A percentile compares a stretch with the other conserved stretches of the same genome.
phyloP scores from a whole-genome alignment of 2,329 filamentous ascomycete species.

The Phaeosphaeria sp. region DNA sequence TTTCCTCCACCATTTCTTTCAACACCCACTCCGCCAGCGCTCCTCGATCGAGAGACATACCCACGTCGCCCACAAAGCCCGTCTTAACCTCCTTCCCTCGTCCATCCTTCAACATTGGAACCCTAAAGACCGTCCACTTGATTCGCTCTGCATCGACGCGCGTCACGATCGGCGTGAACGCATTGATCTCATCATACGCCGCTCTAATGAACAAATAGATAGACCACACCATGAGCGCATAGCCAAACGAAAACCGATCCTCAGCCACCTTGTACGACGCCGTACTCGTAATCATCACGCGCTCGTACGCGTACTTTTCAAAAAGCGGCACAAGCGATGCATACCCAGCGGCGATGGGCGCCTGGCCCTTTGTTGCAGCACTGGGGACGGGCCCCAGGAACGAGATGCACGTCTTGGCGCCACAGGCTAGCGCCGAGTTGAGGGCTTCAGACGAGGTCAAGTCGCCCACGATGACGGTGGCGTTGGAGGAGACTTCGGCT shows the following conservation, averaged over 20 bases:
- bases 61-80: slow-evolving; percentile 7
- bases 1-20: slow-evolving; percentile 10
- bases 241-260: slow-evolving; percentile 9
- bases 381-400: slow-evolving; percentile 1
- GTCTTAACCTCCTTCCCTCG: slow-evolving; percentile 7
- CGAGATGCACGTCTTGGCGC: slow-evolving; percentile 14
- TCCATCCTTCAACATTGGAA: slow-evolving; percentile 11
- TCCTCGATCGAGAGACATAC: slow-evolving; percentile 10
- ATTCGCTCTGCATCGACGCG: not conserved
- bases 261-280: slow-evolving; percentile 9
- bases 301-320: slow-evolving; percentile 10
- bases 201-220: slow-evolving; percentile 8
- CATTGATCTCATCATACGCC: slow-evolving; percentile 17
- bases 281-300: slow-evolving; percentile 9
- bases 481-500: slow-evolving; percentile 11
- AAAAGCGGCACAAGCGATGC: slow-evolving; percentile 12
- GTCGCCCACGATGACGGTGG: slow-evolving; percentile 6
- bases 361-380: not conserved
- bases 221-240: slow-evolving; percentile 5
- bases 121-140: slow-evolving; percentile 15
- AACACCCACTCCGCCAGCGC: slow-evolving; percentile 15
- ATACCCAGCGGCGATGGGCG: slow-evolving; percentile 13
- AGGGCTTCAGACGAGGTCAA: slow-evolving; percentile 5
- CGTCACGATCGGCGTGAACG: not conserved
- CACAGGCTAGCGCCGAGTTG: slow-evolving; percentile 8